Evolutionary conservation across 805 yeast species (phyloP).

Genomic region (Maudiozyma barnettii): DNA sequence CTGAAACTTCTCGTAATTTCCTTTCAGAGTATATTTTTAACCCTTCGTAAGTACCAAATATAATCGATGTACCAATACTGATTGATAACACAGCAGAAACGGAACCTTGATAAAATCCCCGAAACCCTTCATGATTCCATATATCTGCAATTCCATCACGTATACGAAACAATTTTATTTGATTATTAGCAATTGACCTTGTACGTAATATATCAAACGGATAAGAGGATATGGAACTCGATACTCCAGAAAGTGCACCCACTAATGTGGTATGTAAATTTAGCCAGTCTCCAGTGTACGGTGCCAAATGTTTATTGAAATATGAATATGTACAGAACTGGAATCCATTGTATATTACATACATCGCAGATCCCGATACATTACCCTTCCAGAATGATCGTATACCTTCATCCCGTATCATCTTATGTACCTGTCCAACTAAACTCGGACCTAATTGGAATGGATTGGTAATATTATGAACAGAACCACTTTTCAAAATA

Average conservation of each 20-base stretch:
- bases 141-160: slow-evolving; percentile 28
- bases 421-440: slow-evolving; percentile 6
- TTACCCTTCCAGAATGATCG: slow-evolving; percentile 92
- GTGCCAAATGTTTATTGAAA: slow-evolving; percentile 34
- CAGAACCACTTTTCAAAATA: background rate
- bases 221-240: slow-evolving; percentile 66
- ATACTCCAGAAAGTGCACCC: slow-evolving; percentile 71
- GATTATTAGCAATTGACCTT: slow-evolving; percentile 60
- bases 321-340: slow-evolving; percentile 71
- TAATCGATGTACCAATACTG: slow-evolving; percentile 60
- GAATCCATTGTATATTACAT: slow-evolving; percentile 71
- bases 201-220: slow-evolving; percentile 90
- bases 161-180: slow-evolving; percentile 13
- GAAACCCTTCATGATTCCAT: slow-evolving; percentile 33
- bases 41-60: slow-evolving; percentile 59
- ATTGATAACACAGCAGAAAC: slow-evolving; percentile 48
- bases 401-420: slow-evolving; percentile 57
- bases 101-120: slow-evolving; percentile 43
- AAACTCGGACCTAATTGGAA: background rate
- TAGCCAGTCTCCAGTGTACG: slow-evolving; percentile 9
- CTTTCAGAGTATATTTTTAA: slow-evolving; percentile 31
- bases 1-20: slow-evolving; percentile 8
- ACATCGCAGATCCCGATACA: slow-evolving; percentile 81
- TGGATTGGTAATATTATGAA: background rate
- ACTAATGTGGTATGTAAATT: slow-evolving; percentile 38